Evolutionary conservation across 306 rosid genomes (phyloP), one percentile per base, ranked within the genome.

Genomic region (Carpinus viminea): DNA sequence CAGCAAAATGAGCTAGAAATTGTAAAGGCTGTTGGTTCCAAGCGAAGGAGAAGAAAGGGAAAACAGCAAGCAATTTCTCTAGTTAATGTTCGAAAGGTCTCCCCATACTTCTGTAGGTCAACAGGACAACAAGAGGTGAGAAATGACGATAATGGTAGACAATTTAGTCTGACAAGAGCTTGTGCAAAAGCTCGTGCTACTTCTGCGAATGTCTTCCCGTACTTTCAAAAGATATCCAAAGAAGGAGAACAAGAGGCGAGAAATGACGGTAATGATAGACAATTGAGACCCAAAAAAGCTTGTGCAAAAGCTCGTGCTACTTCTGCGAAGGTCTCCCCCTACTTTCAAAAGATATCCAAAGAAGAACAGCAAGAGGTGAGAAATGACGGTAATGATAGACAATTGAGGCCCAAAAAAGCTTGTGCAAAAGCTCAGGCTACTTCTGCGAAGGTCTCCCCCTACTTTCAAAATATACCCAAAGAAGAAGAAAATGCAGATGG

Each of bases 361-460:
- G 31, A 60, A 52, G 69, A 52, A 41, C 76, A 72, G 26, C 21
- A 72, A 52, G 81, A 72, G 70, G 52, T 31, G 6, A 64, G 70
- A 34, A 38, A 66, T 34, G 70, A 7, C 4, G 20, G 47, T 64
- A 17, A 64, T 16, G 46, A 18, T 31, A 64, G 21, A 64, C 43
- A 64, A 64, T 31, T 34, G 50, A 66, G 38, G 17, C 15, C 24
- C 43, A 60, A 66, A 36, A 55, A 69, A 48, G 38, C 41, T 1
- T 51, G 75, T 76, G n/a, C 51, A 68, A 73, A 80, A 50, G 21
- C 68, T 72, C 9, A 55, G 69, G 36, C 73, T 31, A 51, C 78
- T 56, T 76, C 70, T 47, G 70, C 43, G 55, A 74, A 75, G 75
- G 53, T 73, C 61, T 83, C 87, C 43, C 80, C 83, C 51, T 86